These are phyloP conservation scores for Ambrosiella cleistominuta DNA, from an alignment of 2,329 filamentous ascomycete genomes.

Conservation along the genomic window DNA sequence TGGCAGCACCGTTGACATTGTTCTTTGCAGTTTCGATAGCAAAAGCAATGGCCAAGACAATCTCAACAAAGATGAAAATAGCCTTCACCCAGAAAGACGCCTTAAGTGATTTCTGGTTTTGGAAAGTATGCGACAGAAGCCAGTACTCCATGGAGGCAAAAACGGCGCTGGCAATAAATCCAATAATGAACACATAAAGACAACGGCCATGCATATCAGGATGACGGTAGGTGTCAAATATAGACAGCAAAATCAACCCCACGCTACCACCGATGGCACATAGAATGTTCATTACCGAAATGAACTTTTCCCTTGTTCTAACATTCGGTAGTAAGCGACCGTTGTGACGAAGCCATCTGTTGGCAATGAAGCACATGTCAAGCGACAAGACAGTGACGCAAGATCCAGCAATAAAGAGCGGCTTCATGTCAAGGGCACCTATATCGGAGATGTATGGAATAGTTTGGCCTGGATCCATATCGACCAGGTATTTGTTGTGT, in stretches of 20 bases:
- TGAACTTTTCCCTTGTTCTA: slow-evolving; percentile 41
- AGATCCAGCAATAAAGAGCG: slow-evolving; percentile 60
- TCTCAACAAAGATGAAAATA: slow-evolving; percentile 62
- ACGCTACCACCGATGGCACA: slow-evolving; percentile 58
- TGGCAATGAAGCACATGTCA: slow-evolving; percentile 60
- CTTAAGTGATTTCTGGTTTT: slow-evolving; percentile 54
- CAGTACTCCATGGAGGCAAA: slow-evolving; percentile 87
- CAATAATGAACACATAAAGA: slow-evolving; percentile 65
- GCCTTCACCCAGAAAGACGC: slow-evolving; percentile 80
- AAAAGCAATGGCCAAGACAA: slow-evolving; percentile 58
- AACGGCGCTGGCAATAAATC: slow-evolving; percentile 70
- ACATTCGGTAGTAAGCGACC: slow-evolving; percentile 63
- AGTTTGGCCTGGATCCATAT: slow-evolving; percentile 38
- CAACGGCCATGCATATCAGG: slow-evolving; percentile 54
- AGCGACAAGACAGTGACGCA: slow-evolving; percentile 60
- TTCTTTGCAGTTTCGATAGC: slow-evolving; percentile 33
- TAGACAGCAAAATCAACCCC: slow-evolving; percentile 64
- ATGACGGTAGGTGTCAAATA: slow-evolving; percentile 69
- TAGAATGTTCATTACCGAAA: slow-evolving; percentile 43
- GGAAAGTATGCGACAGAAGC: slow-evolving; percentile 63
- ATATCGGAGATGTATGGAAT: slow-evolving; percentile 61
- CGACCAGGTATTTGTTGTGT: slow-evolving; percentile 37
- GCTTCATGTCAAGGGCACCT: slow-evolving; percentile 45
- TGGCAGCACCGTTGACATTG: slow-evolving; percentile 43
- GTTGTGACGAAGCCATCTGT: slow-evolving; percentile 70